phyloP scores from a whole-genome alignment of 2,329 filamentous ascomycete species.

The Colletotrichum noveboracense region DNA sequence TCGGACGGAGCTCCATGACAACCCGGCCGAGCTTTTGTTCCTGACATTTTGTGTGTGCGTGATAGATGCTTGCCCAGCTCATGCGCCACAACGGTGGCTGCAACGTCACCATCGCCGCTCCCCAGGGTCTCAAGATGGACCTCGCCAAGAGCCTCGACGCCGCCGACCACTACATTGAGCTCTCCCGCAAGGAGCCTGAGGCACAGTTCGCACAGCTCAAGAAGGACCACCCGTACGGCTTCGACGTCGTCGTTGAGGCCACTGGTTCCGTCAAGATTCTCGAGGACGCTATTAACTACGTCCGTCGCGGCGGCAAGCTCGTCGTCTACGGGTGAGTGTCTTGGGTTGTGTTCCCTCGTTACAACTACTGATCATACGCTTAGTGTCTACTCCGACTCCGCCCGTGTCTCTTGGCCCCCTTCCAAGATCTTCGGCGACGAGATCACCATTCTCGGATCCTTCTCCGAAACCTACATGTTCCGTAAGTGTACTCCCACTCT shows the following conservation, averaged over 20 bases:
- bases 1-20: neutral
- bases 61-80: constrained; percentile 62
- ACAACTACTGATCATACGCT: neutral
- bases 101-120: constrained; percentile 73
- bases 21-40: neutral
- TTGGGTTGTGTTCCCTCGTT: too few relatives aligned
- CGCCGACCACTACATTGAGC: constrained; percentile 59
- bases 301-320: constrained; percentile 73
- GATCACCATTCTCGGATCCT: constrained; percentile 76
- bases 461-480: constrained; percentile 78
- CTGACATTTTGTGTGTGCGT: neutral
- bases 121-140: constrained; percentile 73
- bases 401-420: constrained; percentile 71
- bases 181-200: constrained; percentile 58
- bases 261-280: constrained; percentile 73
- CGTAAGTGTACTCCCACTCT: constrained; percentile 38
- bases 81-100: constrained; percentile 70
- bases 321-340: constrained; percentile 63
- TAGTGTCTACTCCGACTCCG: constrained; percentile 67
- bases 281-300: constrained; percentile 74
- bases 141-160: constrained; percentile 64
- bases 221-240: constrained; percentile 71
- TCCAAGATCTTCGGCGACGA: constrained; percentile 73
- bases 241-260: constrained; percentile 71
- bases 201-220: constrained; percentile 68